These are phyloP conservation scores for Jatropha podagrica DNA, from an alignment of 441 rosid species.

Conservation along the genomic window DNA sequence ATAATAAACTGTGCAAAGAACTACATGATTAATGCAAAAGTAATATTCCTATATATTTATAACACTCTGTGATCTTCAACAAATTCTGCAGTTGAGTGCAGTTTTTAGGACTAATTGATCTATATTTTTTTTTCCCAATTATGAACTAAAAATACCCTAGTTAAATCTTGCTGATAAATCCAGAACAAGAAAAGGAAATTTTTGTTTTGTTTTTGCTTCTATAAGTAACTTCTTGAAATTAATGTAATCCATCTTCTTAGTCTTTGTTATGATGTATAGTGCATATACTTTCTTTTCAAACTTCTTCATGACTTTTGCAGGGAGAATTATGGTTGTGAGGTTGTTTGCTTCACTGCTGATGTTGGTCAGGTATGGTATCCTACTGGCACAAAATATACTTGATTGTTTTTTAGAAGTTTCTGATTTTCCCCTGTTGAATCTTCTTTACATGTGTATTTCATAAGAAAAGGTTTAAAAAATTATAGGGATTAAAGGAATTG, in stretches of 20 bases:
- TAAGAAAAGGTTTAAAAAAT: conserved; percentile 17
- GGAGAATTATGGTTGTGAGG: conserved; percentile 96
- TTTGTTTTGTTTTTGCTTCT: background rate
- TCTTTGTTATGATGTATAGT: background rate
- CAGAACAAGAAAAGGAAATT: background rate
- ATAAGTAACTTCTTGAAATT: background rate
- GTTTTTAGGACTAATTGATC: background rate
- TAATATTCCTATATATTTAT: background rate
- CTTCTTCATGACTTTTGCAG: conserved; percentile 32
- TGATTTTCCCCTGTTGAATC: background rate
- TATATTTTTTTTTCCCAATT: background rate
- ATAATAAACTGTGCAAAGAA: background rate
- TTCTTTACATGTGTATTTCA: conserved; percentile 10
- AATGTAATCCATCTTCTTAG: background rate
- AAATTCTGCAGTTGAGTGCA: background rate
- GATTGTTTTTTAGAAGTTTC: background rate
- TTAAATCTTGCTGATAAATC: background rate
- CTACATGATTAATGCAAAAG: background rate
- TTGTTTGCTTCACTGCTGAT: conserved; percentile 97
- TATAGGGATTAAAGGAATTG: conserved; percentile 76
- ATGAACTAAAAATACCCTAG: background rate
- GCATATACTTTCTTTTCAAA: background rate
- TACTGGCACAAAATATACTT: background rate
- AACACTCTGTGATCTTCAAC: background rate
- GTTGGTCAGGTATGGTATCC: conserved; percentile 80